A percentile compares a stretch with the other conserved stretches of the same genome.
phyloP scores from a whole-genome alignment of 2,329 filamentous ascomycete genomes.

The Paecilomyces formosus region DNA sequence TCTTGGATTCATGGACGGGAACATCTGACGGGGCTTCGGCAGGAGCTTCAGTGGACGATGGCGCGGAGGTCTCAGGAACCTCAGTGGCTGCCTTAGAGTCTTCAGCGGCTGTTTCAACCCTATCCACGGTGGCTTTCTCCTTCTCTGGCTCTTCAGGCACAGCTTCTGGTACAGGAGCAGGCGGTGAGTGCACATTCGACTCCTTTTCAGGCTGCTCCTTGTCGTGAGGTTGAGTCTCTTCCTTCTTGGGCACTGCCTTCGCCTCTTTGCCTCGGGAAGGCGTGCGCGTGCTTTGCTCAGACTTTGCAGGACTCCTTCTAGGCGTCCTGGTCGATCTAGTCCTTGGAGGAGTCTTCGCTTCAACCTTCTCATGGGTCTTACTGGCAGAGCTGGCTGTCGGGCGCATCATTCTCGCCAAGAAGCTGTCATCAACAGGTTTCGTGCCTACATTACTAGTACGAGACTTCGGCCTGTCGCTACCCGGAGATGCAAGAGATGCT shows the following conservation, averaged over 20 bases:
- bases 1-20: slow-evolving; percentile 2
- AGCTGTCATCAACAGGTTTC: slow-evolving; percentile 37
- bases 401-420: slow-evolving; percentile 46
- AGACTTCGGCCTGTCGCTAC: slow-evolving; percentile 31
- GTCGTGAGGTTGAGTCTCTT: slow-evolving; percentile 9
- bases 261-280: slow-evolving; percentile 10
- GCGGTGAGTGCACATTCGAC: not conserved
- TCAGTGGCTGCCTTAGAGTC: slow-evolving; percentile 1
- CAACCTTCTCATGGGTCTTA: slow-evolving; percentile 41
- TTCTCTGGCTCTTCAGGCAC: slow-evolving; percentile 3
- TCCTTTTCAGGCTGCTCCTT: slow-evolving; percentile 3
- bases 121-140: not conserved
- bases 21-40: slow-evolving; percentile 3
- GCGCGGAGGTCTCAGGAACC: slow-evolving; percentile 1
- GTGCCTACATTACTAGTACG: slow-evolving; percentile 29
- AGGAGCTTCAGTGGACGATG: slow-evolving; percentile 5
- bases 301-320: slow-evolving; percentile 16
- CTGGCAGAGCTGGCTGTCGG: slow-evolving; percentile 44
- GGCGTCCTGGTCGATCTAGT: slow-evolving; percentile 11
- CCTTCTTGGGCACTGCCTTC: slow-evolving; percentile 9
- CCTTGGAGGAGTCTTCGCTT: slow-evolving; percentile 32
- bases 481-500: slow-evolving; percentile 20
- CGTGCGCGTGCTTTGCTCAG: slow-evolving; percentile 10
- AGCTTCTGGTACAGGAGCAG: not conserved
- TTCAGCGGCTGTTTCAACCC: not conserved